A percentile compares a stretch with the other conserved stretches of the same genome.
Evolutionary conservation across 2,329 filamentous ascomycete genomes (phyloP).

Genomic region (Colletotrichum musae): DNA sequence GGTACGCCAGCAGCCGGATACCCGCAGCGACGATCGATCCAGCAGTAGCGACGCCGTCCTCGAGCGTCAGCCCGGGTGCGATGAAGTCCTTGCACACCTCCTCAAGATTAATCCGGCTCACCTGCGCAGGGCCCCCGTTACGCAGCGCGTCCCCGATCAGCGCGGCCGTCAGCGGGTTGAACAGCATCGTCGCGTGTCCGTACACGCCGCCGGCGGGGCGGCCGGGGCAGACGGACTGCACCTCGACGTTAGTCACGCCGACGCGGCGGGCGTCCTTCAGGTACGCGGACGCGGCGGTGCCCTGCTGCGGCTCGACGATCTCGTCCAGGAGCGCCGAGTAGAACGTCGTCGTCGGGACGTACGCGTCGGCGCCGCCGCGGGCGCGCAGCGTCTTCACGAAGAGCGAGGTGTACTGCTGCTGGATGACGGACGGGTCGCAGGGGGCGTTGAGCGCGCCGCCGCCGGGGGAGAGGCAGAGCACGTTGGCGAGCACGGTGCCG

Average conservation of each 20-base stretch:
- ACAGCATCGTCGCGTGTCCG: constrained; percentile 65
- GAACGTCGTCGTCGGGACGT: constrained; percentile 68
- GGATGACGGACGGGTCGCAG: constrained; percentile 56
- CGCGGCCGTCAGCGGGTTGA: constrained; percentile 48
- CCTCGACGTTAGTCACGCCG: constrained; percentile 64
- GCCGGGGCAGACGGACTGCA: constrained; percentile 59
- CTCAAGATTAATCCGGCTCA: constrained; percentile 19
- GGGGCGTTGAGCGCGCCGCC: constrained; percentile 34
- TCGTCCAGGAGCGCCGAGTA: constrained; percentile 65
- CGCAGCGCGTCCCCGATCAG: constrained; percentile 54
- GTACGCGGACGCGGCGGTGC: constrained; percentile 61
- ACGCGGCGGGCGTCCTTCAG: constrained; percentile 58
- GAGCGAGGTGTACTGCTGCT: constrained; percentile 61
- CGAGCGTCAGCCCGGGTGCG: constrained; percentile 19
- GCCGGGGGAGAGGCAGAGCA: constrained; percentile 28
- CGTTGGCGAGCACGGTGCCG: constrained; percentile 44
- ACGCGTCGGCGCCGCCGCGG: constrained; percentile 64
- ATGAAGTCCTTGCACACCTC: constrained; percentile 30
- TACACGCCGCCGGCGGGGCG: constrained; percentile 60
- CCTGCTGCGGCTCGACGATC: constrained; percentile 65
- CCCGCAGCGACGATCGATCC: constrained; percentile 15
- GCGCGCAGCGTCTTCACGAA: constrained; percentile 59
- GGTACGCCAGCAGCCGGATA: constrained; percentile 22
- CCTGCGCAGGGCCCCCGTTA: constrained; percentile 13
- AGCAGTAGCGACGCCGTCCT: constrained; percentile 30